phyloP scores from a whole-genome alignment of 2,329 filamentous ascomycete species.

The Byssoonygena ceratinophila region DNA sequence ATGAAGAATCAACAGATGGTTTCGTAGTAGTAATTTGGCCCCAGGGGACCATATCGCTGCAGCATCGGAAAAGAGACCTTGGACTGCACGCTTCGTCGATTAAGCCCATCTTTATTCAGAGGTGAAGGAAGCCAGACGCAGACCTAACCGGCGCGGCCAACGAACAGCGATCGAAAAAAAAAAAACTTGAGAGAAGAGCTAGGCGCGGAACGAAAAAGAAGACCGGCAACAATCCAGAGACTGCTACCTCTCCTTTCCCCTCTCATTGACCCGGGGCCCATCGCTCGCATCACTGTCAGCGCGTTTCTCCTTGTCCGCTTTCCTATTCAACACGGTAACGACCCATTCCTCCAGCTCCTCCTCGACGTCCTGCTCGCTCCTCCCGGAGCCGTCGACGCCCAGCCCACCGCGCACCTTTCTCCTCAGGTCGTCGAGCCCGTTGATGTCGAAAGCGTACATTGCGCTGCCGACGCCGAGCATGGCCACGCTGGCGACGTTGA shows the following conservation, averaged over 20 bases:
- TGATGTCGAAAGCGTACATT: constrained; percentile 68
- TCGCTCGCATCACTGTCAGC: constrained; percentile 19
- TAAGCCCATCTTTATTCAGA: too few relatives aligned
- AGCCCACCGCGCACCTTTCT: constrained; percentile 49
- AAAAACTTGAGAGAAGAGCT: background rate
- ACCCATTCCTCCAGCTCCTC: constrained; percentile 47
- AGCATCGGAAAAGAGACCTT: too few relatives aligned
- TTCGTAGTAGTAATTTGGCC: too few relatives aligned
- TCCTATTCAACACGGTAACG: constrained; percentile 39
- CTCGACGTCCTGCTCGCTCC: constrained; percentile 40
- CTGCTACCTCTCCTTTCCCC: constrained; percentile 16
- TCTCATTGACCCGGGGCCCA: constrained; percentile 13
- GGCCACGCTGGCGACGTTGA: constrained; percentile 68
- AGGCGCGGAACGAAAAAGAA: background rate
- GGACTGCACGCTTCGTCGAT: too few relatives aligned
- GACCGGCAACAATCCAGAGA: too few relatives aligned
- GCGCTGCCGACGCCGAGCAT: constrained; percentile 65
- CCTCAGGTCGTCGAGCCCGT: constrained; percentile 55
- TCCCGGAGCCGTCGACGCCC: constrained; percentile 48
- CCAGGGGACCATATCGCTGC: too few relatives aligned
- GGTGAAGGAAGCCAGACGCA: too few relatives aligned
- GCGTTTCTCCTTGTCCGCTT: constrained; percentile 36
- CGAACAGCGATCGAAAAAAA: too few relatives aligned
- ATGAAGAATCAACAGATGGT: background rate
- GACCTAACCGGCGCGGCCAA: too few relatives aligned